Evolutionary conservation across 139 green algal species (phyloP).

Genomic region (Chlorella sp.): DNA sequence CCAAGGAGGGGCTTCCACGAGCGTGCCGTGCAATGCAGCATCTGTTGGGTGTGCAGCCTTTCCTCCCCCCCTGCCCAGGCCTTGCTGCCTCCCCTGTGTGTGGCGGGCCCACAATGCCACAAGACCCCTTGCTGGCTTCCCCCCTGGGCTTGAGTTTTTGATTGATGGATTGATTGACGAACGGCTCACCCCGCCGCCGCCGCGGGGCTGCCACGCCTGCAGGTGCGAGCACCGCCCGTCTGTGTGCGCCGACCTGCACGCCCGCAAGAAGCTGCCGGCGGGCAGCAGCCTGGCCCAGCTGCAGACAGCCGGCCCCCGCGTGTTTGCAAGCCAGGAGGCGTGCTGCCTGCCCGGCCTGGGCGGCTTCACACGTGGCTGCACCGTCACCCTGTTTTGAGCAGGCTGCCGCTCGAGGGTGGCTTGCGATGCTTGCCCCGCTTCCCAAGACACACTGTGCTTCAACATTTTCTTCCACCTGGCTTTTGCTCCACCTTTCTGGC

Average conservation of each 20-base stretch:
- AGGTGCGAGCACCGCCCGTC: slow-evolving; percentile 42
- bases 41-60: not conserved
- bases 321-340: slow-evolving; percentile 51
- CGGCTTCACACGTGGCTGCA: slow-evolving; percentile 55
- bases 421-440: too few relatives aligned
- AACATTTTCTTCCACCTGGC: too few relatives aligned
- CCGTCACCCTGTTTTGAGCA: not conserved
- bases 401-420: not conserved
- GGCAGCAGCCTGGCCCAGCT: not conserved
- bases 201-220: not conserved
- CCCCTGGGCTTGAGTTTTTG: too few relatives aligned
- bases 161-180: too few relatives aligned
- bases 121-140: not conserved
- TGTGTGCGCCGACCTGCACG: slow-evolving; percentile 22
- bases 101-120: not conserved
- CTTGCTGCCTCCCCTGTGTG: not conserved
- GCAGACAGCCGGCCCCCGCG: slow-evolving; percentile 14
- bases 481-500: too few relatives aligned
- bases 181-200: too few relatives aligned
- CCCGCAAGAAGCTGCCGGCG: not conserved
- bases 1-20: too few relatives aligned
- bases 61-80: not conserved
- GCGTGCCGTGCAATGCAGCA: too few relatives aligned
- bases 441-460: too few relatives aligned
- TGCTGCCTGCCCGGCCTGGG: slow-evolving; percentile 64